Base-by-base conservation (phyloP, 2,329 filamentous ascomycete species). In the Colletotrichum sp. region DNA sequence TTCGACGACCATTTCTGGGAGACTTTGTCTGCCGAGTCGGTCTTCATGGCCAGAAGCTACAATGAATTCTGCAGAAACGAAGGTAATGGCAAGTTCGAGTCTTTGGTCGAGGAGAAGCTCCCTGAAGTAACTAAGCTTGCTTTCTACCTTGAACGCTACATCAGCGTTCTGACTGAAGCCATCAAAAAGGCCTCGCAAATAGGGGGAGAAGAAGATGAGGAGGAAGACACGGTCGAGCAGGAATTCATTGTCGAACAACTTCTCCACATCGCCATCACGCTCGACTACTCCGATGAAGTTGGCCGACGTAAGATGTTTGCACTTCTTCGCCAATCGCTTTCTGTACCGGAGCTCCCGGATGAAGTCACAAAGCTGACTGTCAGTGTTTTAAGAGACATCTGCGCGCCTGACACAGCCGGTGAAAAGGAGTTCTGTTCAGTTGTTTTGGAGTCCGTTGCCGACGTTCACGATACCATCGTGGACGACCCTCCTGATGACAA, bases 211-310 rank as follows among this genome's bases (percentile, higher is more conserved):
- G 90, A 92, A 2, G 91, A 92, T 26, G 94, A 95, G 7, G 94
- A 96, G 76, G 95, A 98, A 80, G 94, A 98, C 79, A 94, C 94
- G 0, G 93, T 96, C 8, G 96, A 98, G 82, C 93, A 96, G 80
- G 96, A 99, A 84, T 99, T 99, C 80, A 94, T 98, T 77, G 94
- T 98, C 52, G 96, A 99, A 83, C 98, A 99, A 82, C 89, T 99
- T 73, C 92, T 99, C 43, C 94, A 98, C 80, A 98, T 99, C 81
- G 94, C 95, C 7, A 90, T 96, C 75, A 98, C 95, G 2, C 91
- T 99, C 67, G 97, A 99, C 85, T 99, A 99, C 84, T 96, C 95
- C n/a, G 97, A 99, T 82, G 97, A 99, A 84, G 95, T 98, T 77
- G 97, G 97, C 66, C 92, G 97, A 78, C 91, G 96, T 74, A 98